phyloP scores from a whole-genome alignment of 2,329 filamentous ascomycete genomes.

The Alternaria hordeiaustralica region DNA sequence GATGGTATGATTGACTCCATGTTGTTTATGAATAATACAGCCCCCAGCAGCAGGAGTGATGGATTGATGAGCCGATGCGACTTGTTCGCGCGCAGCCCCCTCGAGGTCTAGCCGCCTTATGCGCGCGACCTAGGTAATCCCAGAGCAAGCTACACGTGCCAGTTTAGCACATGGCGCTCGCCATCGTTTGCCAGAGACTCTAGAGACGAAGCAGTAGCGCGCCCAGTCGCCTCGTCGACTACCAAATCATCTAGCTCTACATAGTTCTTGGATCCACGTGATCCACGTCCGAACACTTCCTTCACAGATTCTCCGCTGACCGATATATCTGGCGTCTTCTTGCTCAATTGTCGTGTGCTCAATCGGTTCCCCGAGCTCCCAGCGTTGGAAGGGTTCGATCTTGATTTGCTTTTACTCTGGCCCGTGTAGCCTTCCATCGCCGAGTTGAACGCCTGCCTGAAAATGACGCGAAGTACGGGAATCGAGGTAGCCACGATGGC shows the following conservation, averaged over 20 bases:
- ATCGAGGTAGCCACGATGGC: constrained; percentile 18
- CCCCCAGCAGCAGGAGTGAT: neutral
- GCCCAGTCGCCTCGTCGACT: constrained; percentile 5
- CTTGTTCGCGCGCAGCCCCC: neutral
- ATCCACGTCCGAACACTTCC: constrained; percentile 2
- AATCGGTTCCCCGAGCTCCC: constrained; percentile 3
- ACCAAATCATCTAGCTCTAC: constrained; percentile 8
- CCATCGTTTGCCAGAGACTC: constrained; percentile 1
- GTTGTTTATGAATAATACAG: neutral
- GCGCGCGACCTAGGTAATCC: neutral
- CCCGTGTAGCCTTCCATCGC: constrained; percentile 11
- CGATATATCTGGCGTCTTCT: neutral
- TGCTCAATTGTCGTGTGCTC: constrained; percentile 1
- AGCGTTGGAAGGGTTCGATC: constrained; percentile 3
- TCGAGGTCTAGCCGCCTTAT: neutral
- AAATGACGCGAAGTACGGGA: constrained; percentile 17
- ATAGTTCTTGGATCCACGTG: constrained; percentile 1
- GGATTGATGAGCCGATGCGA: neutral
- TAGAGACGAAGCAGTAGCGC: neutral
- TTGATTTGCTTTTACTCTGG: neutral
- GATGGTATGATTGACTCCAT: neutral
- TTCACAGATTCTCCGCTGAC: neutral
- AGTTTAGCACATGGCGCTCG: constrained; percentile 1
- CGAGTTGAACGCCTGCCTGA: constrained; percentile 15
- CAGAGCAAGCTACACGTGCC: neutral